Evolutionary conservation across 306 rosid genomes (phyloP), one percentile per base, ranked within the genome.

Genomic region (Cucumis cinereus): DNA sequence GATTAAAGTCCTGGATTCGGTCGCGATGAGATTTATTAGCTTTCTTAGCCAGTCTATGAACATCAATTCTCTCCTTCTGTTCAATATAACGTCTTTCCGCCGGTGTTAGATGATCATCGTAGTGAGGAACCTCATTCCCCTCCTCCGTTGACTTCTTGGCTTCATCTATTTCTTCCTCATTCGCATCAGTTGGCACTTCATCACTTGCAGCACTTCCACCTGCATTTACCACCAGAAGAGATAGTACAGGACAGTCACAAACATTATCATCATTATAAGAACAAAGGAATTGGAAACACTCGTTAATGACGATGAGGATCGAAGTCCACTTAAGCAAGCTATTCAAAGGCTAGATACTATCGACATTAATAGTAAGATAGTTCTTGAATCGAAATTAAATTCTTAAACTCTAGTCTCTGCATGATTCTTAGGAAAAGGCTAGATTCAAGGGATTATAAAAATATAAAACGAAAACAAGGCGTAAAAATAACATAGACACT

Each of bases 1-100:
- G 96, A 74, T 93, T 93, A 89, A 93, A 93, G 83, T 91, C 98
- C 74, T 93, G 97, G 82, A 93, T 93, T 80, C 94, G 86, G 77
- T 93, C 98, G 24, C 97, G 98, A 82, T 93, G 97, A 70, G 98
- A 93, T 75, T 93, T 93, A 54, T 93, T 87, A 3, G 98, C 47
- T 7, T 85, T 87, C 90, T 93, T 93, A 6, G 96, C 92, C 87
- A 93, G 74, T 84, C 86, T 90, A 45, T 93, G 82, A 63, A 82
- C 90, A 80, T 93, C 97, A 47, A 93, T 88, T 63, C 81, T 30
- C 92, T 93, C 93, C 82, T 97, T 91, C 86, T 93, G 94, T 59
- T 93, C 94, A 76, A 93, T 91, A 77, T 93, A 93, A 16, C 98
- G 88, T 68, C 81, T 91, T 91, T 93, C 98, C 1, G 92, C 96